A percentile compares a stretch with the other conserved stretches of the same genome.
phyloP scores from a whole-genome alignment of 2,329 filamentous ascomycete genomes.

The Botrytis sinoallii region DNA sequence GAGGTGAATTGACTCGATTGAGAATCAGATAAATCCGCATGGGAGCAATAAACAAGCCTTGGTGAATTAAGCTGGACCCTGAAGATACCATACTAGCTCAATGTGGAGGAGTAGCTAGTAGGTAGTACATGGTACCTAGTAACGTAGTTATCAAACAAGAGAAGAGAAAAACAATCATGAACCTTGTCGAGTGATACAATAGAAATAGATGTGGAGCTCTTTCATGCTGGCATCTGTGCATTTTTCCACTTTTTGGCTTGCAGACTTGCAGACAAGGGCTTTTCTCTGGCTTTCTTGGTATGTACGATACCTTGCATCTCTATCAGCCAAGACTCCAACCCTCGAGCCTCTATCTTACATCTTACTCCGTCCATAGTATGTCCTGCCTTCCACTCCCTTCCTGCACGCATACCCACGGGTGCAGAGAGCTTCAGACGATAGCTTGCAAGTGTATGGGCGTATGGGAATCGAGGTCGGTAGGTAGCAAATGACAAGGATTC shows the following conservation, averaged over 20 bases:
- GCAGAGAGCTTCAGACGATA: neutral
- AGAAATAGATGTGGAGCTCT: neutral
- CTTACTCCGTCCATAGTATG: neutral
- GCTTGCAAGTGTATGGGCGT: neutral
- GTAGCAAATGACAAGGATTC: neutral
- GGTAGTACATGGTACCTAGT: neutral
- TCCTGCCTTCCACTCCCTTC: neutral
- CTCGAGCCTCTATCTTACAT: neutral
- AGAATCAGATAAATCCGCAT: neutral
- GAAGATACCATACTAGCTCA: neutral
- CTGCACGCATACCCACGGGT: neutral
- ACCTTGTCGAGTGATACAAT: neutral
- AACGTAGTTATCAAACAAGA: neutral
- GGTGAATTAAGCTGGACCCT: neutral
- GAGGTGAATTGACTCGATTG: neutral
- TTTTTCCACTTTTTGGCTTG: neutral
- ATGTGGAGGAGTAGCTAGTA: neutral
- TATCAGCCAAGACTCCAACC: neutral
- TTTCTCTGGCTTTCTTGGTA: neutral
- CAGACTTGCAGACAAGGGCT: neutral
- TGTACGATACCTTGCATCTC: neutral
- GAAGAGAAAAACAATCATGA: neutral
- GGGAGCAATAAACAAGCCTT: neutral
- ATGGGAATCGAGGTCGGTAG: neutral
- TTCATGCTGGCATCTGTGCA: neutral